Base-by-base conservation (phyloP, 2,329 filamentous ascomycete species). In the Calcarisporium arbuscula region DNA sequence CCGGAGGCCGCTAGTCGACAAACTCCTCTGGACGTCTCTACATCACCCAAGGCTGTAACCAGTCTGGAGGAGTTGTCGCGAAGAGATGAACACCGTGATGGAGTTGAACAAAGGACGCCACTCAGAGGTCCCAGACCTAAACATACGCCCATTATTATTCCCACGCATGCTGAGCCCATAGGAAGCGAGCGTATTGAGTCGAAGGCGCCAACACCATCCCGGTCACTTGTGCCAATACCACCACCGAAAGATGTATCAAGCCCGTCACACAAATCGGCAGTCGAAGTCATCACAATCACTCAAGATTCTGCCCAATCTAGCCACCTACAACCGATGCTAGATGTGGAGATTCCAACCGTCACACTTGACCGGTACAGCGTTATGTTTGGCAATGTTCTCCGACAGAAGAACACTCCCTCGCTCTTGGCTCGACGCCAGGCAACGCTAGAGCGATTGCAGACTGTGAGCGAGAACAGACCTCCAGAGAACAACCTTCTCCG, bases 331-430 rank as follows among this genome's bases (percentile, higher is more conserved):
- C 49, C 52, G 2, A 38, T 82, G 6, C 64, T 95, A 15, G 71
- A 88, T 47, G 72, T 95, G 12, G 77, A 89, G 34, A 92, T 95
- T 38, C 89, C 90, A 1, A 74, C 75, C 32, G 72, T 85, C 36
- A 77, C 82, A 42, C 70, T 96, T 70, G 90, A 95, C 54, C 71
- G 90, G 31, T 96, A 95, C 48, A 95, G 88, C 48, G 75, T 95
- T 45, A 95, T 95, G 89, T 95, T 96, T 52, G 78, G 81, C 36
- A 75, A 74, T 23, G 68, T 95, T 6, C 64, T 95, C 18, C 72
- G 76, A 41, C 56, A 57, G 7, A 56, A 58, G 25, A 48, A 44
- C 6, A 39, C 50, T 4, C 47, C 56, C 6, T 52, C 54, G 2
- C 60, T 80, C 7, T 58, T 80, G 18, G 68, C 67, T 17, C 68